These are phyloP conservation scores for Schizosaccharomyces pombe DNA, from an alignment of 805 yeast species.

Conservation along the genomic window DNA sequence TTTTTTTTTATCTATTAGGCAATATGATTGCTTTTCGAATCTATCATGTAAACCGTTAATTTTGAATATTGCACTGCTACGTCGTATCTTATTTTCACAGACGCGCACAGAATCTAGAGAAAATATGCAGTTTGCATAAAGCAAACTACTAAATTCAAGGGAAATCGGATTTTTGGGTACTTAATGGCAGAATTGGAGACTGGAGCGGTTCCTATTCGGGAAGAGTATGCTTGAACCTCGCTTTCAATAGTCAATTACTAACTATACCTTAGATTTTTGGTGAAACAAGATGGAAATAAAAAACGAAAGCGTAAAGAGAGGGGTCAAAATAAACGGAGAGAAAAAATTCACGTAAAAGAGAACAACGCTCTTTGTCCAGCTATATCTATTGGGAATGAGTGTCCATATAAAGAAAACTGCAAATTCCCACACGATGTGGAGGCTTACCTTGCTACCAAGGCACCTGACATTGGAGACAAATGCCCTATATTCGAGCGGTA, in stretches of 20 bases:
- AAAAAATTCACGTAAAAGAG: constrained; percentile 12
- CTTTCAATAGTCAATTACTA: background rate
- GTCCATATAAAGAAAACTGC: constrained; percentile 49
- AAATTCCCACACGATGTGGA: constrained; percentile 53
- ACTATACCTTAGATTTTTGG: background rate
- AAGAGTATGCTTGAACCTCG: background rate
- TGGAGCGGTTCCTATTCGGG: background rate
- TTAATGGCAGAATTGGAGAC: background rate
- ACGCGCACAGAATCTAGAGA: no score
- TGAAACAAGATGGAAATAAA: background rate
- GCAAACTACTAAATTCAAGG: no score
- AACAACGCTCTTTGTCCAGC: constrained; percentile 21
- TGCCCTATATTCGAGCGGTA: constrained; percentile 69
- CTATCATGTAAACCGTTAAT: no score
- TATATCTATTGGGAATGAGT: constrained; percentile 7
- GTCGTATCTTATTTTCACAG: no score
- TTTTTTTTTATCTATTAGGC: no score
- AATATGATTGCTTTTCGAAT: no score
- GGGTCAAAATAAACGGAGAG: constrained; percentile 2
- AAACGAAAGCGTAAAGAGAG: background rate
- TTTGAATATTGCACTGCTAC: no score
- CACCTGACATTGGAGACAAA: constrained; percentile 42
- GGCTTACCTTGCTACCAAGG: constrained; percentile 40
- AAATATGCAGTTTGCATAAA: no score
- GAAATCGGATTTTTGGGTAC: no score